phyloP scores from a whole-genome alignment of 1,284 basidiomycete species.

The Boletellus deceptivus region DNA sequence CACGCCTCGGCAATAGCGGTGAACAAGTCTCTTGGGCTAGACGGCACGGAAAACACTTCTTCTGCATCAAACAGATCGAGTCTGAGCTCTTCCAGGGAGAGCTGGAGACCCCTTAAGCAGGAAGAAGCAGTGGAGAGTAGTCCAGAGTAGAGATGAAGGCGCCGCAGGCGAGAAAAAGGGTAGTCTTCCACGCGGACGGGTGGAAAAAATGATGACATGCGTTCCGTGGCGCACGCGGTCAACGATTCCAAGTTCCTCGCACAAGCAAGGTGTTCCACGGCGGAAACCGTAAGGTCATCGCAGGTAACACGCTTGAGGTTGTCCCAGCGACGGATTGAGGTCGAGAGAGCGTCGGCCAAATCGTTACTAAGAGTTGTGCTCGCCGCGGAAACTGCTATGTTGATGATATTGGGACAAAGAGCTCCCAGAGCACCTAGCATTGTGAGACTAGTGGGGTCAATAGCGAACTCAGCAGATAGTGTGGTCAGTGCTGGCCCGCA shows the following conservation, averaged over 20 bases:
- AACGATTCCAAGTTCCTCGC: slow-evolving; percentile 16
- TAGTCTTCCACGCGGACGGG: not conserved
- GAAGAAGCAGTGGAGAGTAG: slow-evolving; percentile 11
- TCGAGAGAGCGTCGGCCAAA: slow-evolving; percentile 17
- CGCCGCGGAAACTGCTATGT: slow-evolving; percentile 21
- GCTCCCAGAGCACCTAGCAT: slow-evolving; percentile 16
- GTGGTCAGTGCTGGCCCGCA: slow-evolving; percentile 24
- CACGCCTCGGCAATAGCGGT: slow-evolving; percentile 13
- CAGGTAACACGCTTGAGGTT: slow-evolving; percentile 20
- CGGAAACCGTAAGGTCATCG: slow-evolving; percentile 19
- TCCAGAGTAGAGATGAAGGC: slow-evolving; percentile 22
- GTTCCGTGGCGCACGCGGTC: slow-evolving; percentile 14
- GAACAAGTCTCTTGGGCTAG: slow-evolving; percentile 15
- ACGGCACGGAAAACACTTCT: slow-evolving; percentile 10
- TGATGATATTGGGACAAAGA: slow-evolving; percentile 22
- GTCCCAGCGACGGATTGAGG: slow-evolving; percentile 21
- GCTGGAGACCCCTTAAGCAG: slow-evolving; percentile 10
- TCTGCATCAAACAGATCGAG: slow-evolving; percentile 22
- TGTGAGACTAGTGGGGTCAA: slow-evolving; percentile 16
- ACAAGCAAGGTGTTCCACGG: slow-evolving; percentile 20
- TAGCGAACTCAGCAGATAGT: slow-evolving; percentile 22
- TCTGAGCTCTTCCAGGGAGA: slow-evolving; percentile 17
- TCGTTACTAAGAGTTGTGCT: slow-evolving; percentile 7
- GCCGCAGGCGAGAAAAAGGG: slow-evolving; percentile 12
- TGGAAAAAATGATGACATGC: slow-evolving; percentile 10